These are phyloP conservation scores for Linderina pennispora DNA, from an alignment of 192 early-diverging fungal genomes.

Conservation along the genomic window DNA sequence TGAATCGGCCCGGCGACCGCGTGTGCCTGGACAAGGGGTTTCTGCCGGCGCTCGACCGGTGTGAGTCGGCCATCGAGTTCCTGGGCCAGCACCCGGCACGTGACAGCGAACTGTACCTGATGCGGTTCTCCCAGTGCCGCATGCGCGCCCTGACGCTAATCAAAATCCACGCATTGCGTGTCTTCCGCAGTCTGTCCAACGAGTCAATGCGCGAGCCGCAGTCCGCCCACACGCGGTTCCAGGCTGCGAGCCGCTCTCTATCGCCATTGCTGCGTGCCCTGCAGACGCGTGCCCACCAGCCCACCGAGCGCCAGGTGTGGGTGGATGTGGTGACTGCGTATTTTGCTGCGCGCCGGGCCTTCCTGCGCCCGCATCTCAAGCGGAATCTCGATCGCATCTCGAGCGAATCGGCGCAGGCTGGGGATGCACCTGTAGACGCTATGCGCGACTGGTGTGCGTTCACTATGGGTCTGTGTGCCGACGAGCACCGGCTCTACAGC, in stretches of 20 bases:
- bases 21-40: conserved; percentile 77
- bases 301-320: conserved; percentile 67
- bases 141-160: conserved; percentile 90
- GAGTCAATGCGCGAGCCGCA: not conserved
- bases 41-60: conserved; percentile 73
- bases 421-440: conserved; percentile 6
- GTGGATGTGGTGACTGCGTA: conserved; percentile 72
- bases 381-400: conserved; percentile 52
- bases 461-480: conserved; percentile 73
- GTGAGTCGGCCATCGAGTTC: conserved; percentile 61
- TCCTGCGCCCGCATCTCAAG: conserved; percentile 62
- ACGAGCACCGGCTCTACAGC: conserved; percentile 75
- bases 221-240: conserved; percentile 52
- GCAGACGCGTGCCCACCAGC: conserved; percentile 53
- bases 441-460: conserved; percentile 66
- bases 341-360: conserved; percentile 61
- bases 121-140: conserved; percentile 92
- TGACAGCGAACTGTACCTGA: conserved; percentile 89
- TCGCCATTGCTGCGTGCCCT: conserved; percentile 66
- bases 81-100: conserved; percentile 52
- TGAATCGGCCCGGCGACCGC: conserved; percentile 78
- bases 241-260: conserved; percentile 56
- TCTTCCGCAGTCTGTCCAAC: conserved; percentile 27
- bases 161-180: conserved; percentile 71
- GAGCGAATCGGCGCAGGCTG: conserved; percentile 2